These are phyloP conservation scores for Pyrenula massariospora DNA, from an alignment of 495 filamentous ascomycete species.

Conservation along the genomic window DNA sequence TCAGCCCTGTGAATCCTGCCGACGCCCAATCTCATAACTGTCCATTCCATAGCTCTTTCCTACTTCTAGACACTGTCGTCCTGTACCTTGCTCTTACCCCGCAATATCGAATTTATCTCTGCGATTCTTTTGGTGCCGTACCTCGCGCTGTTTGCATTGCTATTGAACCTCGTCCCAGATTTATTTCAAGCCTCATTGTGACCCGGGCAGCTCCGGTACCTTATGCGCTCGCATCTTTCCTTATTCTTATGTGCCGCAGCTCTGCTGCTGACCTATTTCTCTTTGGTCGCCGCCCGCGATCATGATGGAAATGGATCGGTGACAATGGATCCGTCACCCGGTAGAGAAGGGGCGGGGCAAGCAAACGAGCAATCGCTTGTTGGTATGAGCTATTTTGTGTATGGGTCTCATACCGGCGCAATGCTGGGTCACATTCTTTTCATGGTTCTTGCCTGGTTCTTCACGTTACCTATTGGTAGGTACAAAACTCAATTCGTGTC, in stretches of 20 bases:
- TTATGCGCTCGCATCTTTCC: not conserved
- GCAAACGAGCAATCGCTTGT: not conserved
- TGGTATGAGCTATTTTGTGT: slow-evolving; percentile 59
- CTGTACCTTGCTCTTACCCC: not conserved
- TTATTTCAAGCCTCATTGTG: no score
- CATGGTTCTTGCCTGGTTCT: slow-evolving; percentile 73
- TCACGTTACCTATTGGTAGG: slow-evolving; percentile 74
- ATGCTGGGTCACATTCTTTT: slow-evolving; percentile 71
- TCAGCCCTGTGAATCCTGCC: not conserved
- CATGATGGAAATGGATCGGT: slow-evolving; percentile 14
- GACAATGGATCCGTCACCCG: not conserved
- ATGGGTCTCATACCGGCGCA: slow-evolving; percentile 48
- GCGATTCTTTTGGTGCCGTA: no score
- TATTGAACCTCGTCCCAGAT: no score
- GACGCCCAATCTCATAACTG: not conserved
- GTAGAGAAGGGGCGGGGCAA: not conserved
- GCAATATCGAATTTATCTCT: no score
- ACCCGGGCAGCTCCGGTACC: not conserved
- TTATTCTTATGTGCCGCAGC: slow-evolving; percentile 6
- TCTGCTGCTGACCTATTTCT: slow-evolving; percentile 19
- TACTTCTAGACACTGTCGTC: not conserved
- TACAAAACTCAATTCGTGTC: slow-evolving; percentile 5
- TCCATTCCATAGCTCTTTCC: not conserved
- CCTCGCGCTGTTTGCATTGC: no score
- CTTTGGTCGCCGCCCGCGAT: slow-evolving; percentile 24